Evolutionary conservation across 2,329 filamentous ascomycete genomes (phyloP).

Genomic region (Fusarium floridanum): DNA sequence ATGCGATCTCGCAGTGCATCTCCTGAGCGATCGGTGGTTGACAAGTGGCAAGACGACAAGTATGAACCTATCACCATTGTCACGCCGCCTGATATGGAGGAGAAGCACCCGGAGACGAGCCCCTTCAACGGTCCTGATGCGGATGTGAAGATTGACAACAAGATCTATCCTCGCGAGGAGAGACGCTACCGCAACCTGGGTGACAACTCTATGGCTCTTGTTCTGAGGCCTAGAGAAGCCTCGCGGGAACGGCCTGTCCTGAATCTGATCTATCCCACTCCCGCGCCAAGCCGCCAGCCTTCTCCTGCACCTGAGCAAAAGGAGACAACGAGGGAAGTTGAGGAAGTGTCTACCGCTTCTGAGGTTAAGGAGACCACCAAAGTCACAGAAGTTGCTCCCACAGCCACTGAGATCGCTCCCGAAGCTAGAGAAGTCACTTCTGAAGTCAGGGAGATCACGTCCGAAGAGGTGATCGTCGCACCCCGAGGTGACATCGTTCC

Average conservation of each 20-base stretch:
- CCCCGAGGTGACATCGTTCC: constrained; percentile 59
- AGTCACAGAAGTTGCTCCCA: neutral
- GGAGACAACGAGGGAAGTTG: constrained; percentile 29
- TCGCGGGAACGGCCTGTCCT: constrained; percentile 69
- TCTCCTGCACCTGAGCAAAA: constrained; percentile 57
- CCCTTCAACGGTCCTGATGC: constrained; percentile 71
- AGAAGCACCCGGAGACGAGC: constrained; percentile 58
- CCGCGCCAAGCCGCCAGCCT: constrained; percentile 55
- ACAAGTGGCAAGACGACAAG: constrained; percentile 63
- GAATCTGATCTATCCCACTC: constrained; percentile 73
- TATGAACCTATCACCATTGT: constrained; percentile 61
- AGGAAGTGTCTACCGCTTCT: constrained; percentile 35
- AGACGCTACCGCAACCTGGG: constrained; percentile 50
- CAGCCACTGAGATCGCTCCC: neutral
- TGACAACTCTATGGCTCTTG: constrained; percentile 45
- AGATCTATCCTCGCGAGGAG: constrained; percentile 67
- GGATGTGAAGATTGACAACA: constrained; percentile 73
- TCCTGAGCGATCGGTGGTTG: constrained; percentile 66
- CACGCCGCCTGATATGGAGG: constrained; percentile 66
- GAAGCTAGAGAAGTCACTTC: neutral
- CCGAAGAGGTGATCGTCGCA: constrained; percentile 54
- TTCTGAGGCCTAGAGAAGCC: constrained; percentile 63
- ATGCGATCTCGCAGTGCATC: constrained; percentile 66
- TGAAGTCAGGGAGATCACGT: constrained; percentile 12
- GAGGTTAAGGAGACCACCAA: constrained; percentile 7